phyloP scores from a whole-genome alignment of 2,329 filamentous ascomycete genomes.

The Xylariomycetidae sp. region DNA sequence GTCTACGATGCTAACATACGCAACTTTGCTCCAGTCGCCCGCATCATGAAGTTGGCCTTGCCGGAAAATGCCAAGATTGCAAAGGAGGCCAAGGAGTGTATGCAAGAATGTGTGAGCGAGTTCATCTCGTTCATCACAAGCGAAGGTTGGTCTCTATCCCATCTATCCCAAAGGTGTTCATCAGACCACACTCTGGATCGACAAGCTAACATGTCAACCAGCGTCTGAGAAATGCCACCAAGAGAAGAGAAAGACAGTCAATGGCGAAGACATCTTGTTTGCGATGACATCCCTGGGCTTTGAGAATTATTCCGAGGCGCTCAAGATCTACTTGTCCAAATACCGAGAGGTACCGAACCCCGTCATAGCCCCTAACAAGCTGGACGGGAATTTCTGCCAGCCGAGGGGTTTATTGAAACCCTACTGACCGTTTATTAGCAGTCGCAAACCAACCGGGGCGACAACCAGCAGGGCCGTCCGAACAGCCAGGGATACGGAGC shows the following conservation, averaged over 20 bases:
- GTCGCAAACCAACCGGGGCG: constrained; percentile 72
- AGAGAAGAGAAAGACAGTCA: constrained; percentile 98
- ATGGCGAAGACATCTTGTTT: constrained; percentile 96
- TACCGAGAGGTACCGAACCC: constrained; percentile 80
- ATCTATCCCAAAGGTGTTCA: background rate
- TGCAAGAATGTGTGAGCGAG: constrained; percentile 99
- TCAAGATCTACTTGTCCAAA: constrained; percentile 96
- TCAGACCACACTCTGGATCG: constrained; percentile 6
- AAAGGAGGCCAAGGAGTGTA: constrained; percentile 98
- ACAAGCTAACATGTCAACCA: constrained; percentile 37
- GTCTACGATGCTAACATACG: constrained; percentile 85
- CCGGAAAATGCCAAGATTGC: constrained; percentile 99
- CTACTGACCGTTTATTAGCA: constrained; percentile 40
- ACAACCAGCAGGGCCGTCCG: constrained; percentile 44
- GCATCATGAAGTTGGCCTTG: constrained; percentile 97
- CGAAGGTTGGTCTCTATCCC: constrained; percentile 69
- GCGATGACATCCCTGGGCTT: constrained; percentile 99
- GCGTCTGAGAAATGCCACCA: constrained; percentile 99
- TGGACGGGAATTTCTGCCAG: too few relatives aligned
- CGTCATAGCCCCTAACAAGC: background rate
- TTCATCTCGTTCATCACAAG: constrained; percentile 99
- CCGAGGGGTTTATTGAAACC: too few relatives aligned
- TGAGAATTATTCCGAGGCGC: constrained; percentile 95
- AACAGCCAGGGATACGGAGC: constrained; percentile 47
- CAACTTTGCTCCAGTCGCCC: constrained; percentile 91